Conservation (phyloP, 441 rosid genomes). For the Croton laevigatus region DNA sequence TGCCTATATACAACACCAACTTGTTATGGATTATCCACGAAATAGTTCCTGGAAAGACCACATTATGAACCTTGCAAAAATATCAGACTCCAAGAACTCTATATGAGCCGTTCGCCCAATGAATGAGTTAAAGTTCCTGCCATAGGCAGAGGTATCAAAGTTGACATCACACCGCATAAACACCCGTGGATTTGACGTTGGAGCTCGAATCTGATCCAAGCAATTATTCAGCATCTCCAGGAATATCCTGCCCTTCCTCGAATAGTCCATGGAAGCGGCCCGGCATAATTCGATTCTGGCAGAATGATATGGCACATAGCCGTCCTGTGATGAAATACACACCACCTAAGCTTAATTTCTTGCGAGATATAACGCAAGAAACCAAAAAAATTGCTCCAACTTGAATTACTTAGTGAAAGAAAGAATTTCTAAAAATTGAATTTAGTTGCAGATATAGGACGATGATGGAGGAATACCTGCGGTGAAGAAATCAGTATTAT, state of each 20-base stretch:
- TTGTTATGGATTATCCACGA: constrained; percentile 27
- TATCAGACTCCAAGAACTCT: constrained; percentile 85
- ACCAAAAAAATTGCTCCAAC: not conserved
- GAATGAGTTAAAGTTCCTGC: constrained; percentile 73
- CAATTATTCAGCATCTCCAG: constrained; percentile 87
- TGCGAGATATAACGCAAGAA: not conserved
- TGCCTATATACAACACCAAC: not conserved
- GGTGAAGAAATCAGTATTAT: constrained; percentile 80
- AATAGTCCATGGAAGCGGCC: constrained; percentile 66
- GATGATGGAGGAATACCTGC: constrained; percentile 47
- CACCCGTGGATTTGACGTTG: constrained; percentile 55
- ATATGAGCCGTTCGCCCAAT: constrained; percentile 96
- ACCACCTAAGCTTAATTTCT: not conserved
- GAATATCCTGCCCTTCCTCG: constrained; percentile 71
- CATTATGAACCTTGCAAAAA: constrained; percentile 80
- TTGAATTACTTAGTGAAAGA: not conserved
- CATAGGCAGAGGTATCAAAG: constrained; percentile 72
- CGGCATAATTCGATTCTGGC: constrained; percentile 82
- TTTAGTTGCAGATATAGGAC: not conserved
- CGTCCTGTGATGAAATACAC: constrained; percentile 52
- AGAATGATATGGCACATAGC: constrained; percentile 96
- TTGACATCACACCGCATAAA: constrained; percentile 92
- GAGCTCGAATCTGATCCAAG: constrained; percentile 86
- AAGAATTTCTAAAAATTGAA: not conserved
- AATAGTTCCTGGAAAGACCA: constrained; percentile 91